Percentiles rank a stretch among this genome's conserved stretches.
Evolutionary conservation across 305 asterid species (phyloP).

Genomic region (Striga hermonthica): DNA sequence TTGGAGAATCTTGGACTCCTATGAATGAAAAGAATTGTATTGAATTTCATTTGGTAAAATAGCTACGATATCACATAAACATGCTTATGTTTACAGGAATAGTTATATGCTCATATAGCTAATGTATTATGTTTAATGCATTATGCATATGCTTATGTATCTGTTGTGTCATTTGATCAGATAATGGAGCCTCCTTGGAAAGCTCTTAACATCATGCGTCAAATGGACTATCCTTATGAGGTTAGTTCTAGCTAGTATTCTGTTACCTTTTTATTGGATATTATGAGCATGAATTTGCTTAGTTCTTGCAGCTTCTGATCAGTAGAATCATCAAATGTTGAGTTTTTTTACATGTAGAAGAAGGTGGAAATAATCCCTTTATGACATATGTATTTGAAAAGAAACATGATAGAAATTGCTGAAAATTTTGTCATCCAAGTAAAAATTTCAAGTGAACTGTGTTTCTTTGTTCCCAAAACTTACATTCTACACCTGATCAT

Average conservation of each 20-base stretch:
- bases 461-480: too few relatives aligned
- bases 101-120: slow-evolving; percentile 20
- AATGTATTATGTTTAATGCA: slow-evolving; percentile 24
- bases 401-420: not conserved
- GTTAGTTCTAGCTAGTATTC: slow-evolving; percentile 41
- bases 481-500: not conserved
- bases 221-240: slow-evolving; percentile 99
- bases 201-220: slow-evolving; percentile 73
- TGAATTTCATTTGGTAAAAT: slow-evolving; percentile 6
- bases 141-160: slow-evolving; percentile 28
- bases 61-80: slow-evolving; percentile 9
- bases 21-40: slow-evolving; percentile 12
- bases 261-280: slow-evolving; percentile 12
- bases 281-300: not conserved
- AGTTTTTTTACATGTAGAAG: not conserved
- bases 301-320: slow-evolving; percentile 11
- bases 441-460: too few relatives aligned
- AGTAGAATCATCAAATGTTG: not conserved
- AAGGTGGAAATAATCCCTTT: not conserved
- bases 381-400: too few relatives aligned
- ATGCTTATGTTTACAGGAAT: slow-evolving; percentile 24
- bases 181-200: slow-evolving; percentile 99
- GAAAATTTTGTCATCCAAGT: too few relatives aligned
- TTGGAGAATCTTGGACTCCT: not conserved
- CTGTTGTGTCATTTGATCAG: slow-evolving; percentile 43